Evolutionary conservation across 495 filamentous ascomycete species (phyloP).

Genomic region (Thozetella sp.): DNA sequence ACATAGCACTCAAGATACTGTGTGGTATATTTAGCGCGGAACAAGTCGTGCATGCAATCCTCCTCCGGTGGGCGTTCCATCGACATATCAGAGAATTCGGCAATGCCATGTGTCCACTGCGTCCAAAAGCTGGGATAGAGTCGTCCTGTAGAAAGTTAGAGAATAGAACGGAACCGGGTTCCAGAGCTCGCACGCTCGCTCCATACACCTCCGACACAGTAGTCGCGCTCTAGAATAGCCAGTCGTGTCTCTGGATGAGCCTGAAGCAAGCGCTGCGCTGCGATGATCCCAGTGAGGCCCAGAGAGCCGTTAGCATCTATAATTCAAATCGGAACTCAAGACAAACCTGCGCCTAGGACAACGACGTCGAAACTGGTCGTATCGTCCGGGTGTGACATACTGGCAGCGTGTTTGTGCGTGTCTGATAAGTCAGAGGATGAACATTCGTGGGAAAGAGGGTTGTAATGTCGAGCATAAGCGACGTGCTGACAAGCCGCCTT

Average conservation of each 20-base stretch:
- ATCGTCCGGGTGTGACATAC: constrained; percentile 1
- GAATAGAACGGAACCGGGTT: neutral
- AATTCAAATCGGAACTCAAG: constrained; percentile 4
- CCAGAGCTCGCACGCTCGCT: constrained; percentile 16
- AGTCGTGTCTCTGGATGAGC: constrained; percentile 29
- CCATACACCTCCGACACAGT: constrained; percentile 32
- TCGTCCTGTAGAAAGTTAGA: constrained; percentile 20
- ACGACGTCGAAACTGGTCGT: constrained; percentile 8
- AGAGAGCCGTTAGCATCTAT: constrained; percentile 8
- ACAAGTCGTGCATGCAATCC: constrained; percentile 28
- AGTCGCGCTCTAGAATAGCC: constrained; percentile 28
- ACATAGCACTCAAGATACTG: constrained; percentile 44
- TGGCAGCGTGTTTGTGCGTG: neutral
- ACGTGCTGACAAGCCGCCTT: no score
- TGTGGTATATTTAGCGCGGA: constrained; percentile 39
- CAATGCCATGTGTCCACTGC: constrained; percentile 34
- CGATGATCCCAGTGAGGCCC: constrained; percentile 25
- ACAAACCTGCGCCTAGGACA: constrained; percentile 12
- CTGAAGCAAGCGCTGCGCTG: constrained; percentile 32
- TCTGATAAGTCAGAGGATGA: neutral
- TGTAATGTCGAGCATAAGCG: no score
- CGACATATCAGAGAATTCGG: constrained; percentile 37
- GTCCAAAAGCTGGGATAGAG: constrained; percentile 41
- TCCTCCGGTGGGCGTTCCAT: constrained; percentile 25
- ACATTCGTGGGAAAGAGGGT: neutral